phyloP scores from a whole-genome alignment of 2,329 filamentous ascomycete genomes.

The Lojkania enalia region DNA sequence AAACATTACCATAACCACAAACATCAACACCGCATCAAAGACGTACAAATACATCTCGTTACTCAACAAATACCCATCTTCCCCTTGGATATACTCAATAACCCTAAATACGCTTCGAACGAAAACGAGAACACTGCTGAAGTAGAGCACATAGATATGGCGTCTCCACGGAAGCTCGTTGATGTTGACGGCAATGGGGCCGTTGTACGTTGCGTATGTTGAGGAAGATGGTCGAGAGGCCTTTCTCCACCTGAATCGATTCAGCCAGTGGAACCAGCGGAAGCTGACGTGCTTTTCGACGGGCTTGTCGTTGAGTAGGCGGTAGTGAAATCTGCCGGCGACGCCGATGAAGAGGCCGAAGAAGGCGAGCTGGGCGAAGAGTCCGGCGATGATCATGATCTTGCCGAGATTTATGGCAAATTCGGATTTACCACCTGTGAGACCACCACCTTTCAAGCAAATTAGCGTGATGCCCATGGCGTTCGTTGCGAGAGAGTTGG shows the following conservation, averaged over 20 bases:
- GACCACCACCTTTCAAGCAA: conserved; percentile 40
- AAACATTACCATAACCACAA: conserved; percentile 47
- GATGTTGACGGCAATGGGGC: conserved; percentile 5
- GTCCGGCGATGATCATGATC: conserved; percentile 18
- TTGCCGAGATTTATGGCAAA: conserved; percentile 37
- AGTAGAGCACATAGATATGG: conserved; percentile 50
- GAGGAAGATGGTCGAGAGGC: neutral
- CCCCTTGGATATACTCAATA: conserved; percentile 52
- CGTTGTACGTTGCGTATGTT: neutral
- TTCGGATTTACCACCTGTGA: conserved; percentile 26
- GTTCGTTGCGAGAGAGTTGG: neutral
- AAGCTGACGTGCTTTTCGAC: neutral
- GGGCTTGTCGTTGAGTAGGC: conserved; percentile 5
- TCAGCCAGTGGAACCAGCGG: neutral
- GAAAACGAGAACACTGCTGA: conserved; percentile 51
- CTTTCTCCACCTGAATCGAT: neutral
- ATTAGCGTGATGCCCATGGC: neutral
- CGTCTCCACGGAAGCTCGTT: conserved; percentile 29
- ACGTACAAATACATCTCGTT: conserved; percentile 51
- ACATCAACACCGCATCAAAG: conserved; percentile 51
- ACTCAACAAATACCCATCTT: conserved; percentile 49
- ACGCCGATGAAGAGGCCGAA: conserved; percentile 52
- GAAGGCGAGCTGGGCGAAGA: conserved; percentile 51
- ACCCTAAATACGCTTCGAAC: conserved; percentile 54
- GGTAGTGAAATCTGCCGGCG: conserved; percentile 13